Evolutionary conservation across 2,329 filamentous ascomycete species (phyloP), one percentile per base, ranked within the genome.

Genomic region (Tolypocladium album): DNA sequence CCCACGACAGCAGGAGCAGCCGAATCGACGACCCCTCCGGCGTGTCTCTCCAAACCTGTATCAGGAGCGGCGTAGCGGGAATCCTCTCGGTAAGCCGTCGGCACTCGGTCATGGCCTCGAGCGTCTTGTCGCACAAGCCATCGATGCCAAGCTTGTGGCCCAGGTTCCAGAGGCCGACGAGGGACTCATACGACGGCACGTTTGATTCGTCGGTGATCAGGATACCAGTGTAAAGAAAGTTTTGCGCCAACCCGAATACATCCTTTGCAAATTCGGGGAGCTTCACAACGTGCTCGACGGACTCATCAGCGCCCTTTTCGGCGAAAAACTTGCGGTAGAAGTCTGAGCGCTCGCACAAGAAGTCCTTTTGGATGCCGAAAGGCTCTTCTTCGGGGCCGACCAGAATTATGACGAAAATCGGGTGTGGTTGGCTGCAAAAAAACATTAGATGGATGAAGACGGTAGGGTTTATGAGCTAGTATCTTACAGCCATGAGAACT

Each of bases 41-140:
- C 0, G 83, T 85, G 58, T 86, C 82, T 56, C 81, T 78, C 83
- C 84, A 87, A 8, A 84, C 83, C 65, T 82, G 78, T 1, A 86
- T 79, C 7, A 87, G 78, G 1, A 86, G 74, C 2, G 81, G 79
- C 0, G 82, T 82, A 4, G 82, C 78, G 1, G 84, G 84, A 52
- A 87, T 86, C 22, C 75, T 73, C 57, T 78, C 74, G 0, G 82
- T 85, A 36, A 77, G 65, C 15, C 77, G 77, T 39, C 82, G 76
- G 61, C 78, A 80, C 62, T 85, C 81, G 20, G 75, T 69, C 84
- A 87, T 86, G 50, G 79, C 78, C 42, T 81, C 79, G 3, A 87
- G 78, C 1, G 78, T 78, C 58, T 78, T 77, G 36, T 83, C 79
- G 61, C 82, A 85, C 27, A 86, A 78, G 1, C 82, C 82, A 1